Percentiles rank a stretch among this genome's conserved stretches.
Evolutionary conservation across 2,329 filamentous ascomycete genomes (phyloP).

Genomic region (Colletotrichum liriopes): DNA sequence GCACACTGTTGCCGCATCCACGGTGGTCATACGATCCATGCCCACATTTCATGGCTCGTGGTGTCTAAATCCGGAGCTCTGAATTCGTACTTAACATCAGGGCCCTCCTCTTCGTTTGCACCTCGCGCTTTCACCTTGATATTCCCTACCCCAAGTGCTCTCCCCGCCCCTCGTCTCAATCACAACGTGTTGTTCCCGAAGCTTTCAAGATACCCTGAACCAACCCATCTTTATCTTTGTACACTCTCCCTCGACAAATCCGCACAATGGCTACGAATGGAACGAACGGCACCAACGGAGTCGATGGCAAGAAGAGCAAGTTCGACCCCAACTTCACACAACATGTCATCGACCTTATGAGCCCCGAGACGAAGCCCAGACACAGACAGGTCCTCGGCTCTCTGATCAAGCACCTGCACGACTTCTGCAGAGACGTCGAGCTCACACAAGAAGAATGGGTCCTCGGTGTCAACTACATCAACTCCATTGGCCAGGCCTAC

Average conservation of each 20-base stretch:
- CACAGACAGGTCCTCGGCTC: slow-evolving; percentile 41
- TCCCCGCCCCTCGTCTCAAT: neutral
- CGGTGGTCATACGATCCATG: slow-evolving; percentile 27
- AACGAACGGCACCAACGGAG: slow-evolving; percentile 34
- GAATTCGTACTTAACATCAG: slow-evolving; percentile 18
- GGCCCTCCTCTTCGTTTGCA: neutral
- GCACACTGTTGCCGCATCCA: slow-evolving; percentile 23
- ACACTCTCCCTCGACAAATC: neutral
- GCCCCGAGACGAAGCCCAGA: slow-evolving; percentile 41
- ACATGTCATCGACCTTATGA: slow-evolving; percentile 44
- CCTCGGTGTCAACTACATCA: slow-evolving; percentile 43
- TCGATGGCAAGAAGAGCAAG: slow-evolving; percentile 29
- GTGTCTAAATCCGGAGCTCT: slow-evolving; percentile 6
- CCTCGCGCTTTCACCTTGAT: neutral
- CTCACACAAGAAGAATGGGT: slow-evolving; percentile 43
- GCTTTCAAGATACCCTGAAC: slow-evolving; percentile 2
- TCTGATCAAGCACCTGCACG: slow-evolving; percentile 40
- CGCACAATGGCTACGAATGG: slow-evolving; percentile 38
- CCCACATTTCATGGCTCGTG: slow-evolving; percentile 6
- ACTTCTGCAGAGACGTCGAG: slow-evolving; percentile 41
- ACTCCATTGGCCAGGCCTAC: slow-evolving; percentile 43
- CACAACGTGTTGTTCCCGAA: neutral
- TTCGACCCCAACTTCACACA: slow-evolving; percentile 44
- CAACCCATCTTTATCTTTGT: neutral
- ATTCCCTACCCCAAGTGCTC: neutral